Conservation (phyloP, 768 basidiomycete genomes). For the Leccinellum rugosiceps region DNA sequence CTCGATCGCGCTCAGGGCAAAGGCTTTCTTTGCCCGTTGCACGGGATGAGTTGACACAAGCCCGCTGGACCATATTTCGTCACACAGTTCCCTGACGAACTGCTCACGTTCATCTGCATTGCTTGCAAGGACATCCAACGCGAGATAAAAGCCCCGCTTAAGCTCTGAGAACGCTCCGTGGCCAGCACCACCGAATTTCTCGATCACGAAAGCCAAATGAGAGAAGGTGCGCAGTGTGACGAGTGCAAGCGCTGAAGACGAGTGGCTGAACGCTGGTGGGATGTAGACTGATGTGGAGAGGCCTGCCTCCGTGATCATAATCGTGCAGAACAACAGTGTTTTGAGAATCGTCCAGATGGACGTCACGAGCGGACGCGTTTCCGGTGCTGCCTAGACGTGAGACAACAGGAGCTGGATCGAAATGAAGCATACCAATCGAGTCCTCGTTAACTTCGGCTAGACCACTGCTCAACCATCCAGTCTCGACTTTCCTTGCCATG, state of each 20-base stretch:
- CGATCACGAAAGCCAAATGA: conserved; percentile 71
- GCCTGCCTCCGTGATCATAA: conserved; percentile 66
- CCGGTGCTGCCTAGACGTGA: conserved; percentile 35
- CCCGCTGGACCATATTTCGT: conserved; percentile 24
- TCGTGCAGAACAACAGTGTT: conserved; percentile 67
- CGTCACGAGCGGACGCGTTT: conserved; percentile 43
- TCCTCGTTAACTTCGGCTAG: conserved; percentile 26
- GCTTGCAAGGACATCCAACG: conserved; percentile 66
- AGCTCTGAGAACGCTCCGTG: conserved; percentile 65
- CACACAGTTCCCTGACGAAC: conserved; percentile 37
- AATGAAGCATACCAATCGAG: conserved; percentile 33
- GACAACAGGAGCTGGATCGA: conserved; percentile 4
- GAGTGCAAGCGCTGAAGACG: conserved; percentile 50
- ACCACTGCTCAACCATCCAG: conserved; percentile 44
- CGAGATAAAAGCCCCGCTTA: conserved; percentile 70
- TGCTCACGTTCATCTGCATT: conserved; percentile 36
- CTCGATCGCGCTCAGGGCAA: conserved; percentile 70
- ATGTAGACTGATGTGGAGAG: conserved; percentile 55
- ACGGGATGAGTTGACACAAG: conserved; percentile 24
- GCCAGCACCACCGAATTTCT: conserved; percentile 69
- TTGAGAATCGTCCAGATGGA: conserved; percentile 68
- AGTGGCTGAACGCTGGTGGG: conserved; percentile 36
- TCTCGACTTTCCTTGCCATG: conserved; percentile 44
- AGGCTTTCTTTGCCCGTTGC: conserved; percentile 47
- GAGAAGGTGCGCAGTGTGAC: conserved; percentile 55